Base-by-base conservation (phyloP, 768 basidiomycete genomes). In the Lactifluus subvellereus region DNA sequence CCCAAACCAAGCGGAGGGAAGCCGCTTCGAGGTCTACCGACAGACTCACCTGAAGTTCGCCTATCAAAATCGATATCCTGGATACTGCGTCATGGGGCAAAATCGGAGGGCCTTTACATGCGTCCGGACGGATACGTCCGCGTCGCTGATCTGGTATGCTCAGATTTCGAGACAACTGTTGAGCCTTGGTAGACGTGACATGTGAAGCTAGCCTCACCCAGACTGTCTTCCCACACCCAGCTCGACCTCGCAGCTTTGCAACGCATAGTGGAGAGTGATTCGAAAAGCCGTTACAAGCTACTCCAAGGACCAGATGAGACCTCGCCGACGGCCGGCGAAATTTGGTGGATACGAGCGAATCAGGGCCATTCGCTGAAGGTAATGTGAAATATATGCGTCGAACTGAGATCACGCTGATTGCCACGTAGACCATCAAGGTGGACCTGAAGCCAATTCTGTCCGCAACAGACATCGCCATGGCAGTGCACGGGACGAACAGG, bases 331-430 rank as follows among this genome's bases (percentile, higher is more conserved):
- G 68, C 69, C 4, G 76, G 71, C 10, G 75, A 79, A 9, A 71
- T 78, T n/a, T 90, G 90, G 89, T 91, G 87, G 87, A 92, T 95
- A 67, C 81, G 88, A 40, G 94, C 94, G 8, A 93, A 91, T 68
- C 94, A 95, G 73, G 94, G 94, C 0, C 94, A 95, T 75, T 89
- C 91, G 0, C 77, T 96, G 51, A 82, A 86, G 79, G 93, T 87
- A 63, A 4, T 30, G 77, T 65, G 9, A 0, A 32, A 42, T 47
- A 7, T 9, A 32, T 47, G 7, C 13, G 16, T 35, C 32, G 6
- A 2, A 6, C 27, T 59, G 11, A 56, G 20, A 37, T 40, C 38
- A 30, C 49, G 13, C 35, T 22, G 59, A 57, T 40, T 42, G 18
- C 40, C 20, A n/a, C 49, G 38, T 64, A 94, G 92, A 76, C 79